Percentiles rank a stretch among this genome's conserved stretches.
Conservation (phyloP, 257 asterid species). For the Ajuga chamaepitys region DNA sequence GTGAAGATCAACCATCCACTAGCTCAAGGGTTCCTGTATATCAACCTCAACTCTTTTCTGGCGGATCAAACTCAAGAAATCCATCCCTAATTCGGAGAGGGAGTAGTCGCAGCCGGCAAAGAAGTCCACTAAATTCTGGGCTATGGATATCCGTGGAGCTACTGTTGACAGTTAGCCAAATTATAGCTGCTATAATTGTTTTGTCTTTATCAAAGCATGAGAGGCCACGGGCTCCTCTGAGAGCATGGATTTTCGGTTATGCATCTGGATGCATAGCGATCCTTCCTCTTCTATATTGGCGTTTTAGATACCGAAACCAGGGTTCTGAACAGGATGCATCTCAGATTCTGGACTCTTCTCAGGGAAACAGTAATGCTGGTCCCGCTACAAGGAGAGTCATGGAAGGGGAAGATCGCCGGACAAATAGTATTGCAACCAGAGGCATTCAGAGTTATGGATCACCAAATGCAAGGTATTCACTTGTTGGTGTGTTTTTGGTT, state of each 20-base stretch:
- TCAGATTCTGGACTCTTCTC: slow-evolving; percentile 44
- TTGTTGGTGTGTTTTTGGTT: neutral
- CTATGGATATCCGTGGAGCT: slow-evolving; percentile 85
- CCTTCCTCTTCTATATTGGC: slow-evolving; percentile 91
- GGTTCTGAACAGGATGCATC: slow-evolving; percentile 59
- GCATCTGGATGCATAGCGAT: slow-evolving; percentile 78
- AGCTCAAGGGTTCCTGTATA: slow-evolving; percentile 45
- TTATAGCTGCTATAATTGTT: slow-evolving; percentile 69
- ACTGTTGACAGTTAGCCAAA: slow-evolving; percentile 73
- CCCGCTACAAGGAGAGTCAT: slow-evolving; percentile 39
- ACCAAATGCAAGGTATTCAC: slow-evolving; percentile 53
- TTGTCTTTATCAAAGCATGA: slow-evolving; percentile 70
- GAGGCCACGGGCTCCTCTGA: slow-evolving; percentile 75
- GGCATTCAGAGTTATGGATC: slow-evolving; percentile 33
- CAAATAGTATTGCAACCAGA: slow-evolving; percentile 37
- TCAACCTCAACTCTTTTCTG: slow-evolving; percentile 48
- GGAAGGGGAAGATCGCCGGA: slow-evolving; percentile 47
- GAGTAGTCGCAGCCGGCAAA: slow-evolving; percentile 55
- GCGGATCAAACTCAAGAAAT: slow-evolving; percentile 54
- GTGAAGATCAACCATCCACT: slow-evolving; percentile 62
- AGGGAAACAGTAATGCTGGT: slow-evolving; percentile 31
- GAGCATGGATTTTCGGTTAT: slow-evolving; percentile 80
- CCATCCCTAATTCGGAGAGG: slow-evolving; percentile 60
- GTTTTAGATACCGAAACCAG: slow-evolving; percentile 64
- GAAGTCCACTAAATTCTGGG: slow-evolving; percentile 85